Evolutionary conservation across 78 protist genomes (phyloP).

Genomic region (Dictyostelium brefeldianum): DNA sequence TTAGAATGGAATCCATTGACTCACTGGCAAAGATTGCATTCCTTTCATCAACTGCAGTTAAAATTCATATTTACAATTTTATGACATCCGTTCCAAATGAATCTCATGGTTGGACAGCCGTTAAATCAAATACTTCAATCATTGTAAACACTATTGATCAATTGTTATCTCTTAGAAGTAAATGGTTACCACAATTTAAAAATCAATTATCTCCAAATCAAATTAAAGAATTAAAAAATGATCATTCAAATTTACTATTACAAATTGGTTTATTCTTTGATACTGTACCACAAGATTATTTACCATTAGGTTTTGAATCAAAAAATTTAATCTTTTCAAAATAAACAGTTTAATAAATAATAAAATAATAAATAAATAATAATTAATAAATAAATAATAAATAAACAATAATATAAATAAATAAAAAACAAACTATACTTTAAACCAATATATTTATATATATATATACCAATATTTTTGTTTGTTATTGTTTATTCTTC

Average conservation of each 20-base stretch:
- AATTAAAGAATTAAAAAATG: conserved; percentile 43
- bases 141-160: conserved; percentile 62
- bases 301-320: conserved; percentile 67
- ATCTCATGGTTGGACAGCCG: conserved; percentile 80
- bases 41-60: conserved; percentile 24
- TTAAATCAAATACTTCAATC: conserved; percentile 59
- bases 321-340: conserved; percentile 23
- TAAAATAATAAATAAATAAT: background rate
- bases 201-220: background rate
- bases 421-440: too few species aligned
- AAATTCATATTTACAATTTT: conserved; percentile 59
- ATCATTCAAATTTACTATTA: conserved; percentile 24
- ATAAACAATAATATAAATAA: background rate
- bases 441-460: background rate
- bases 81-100: conserved; percentile 59
- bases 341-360: background rate
- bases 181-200: conserved; percentile 52
- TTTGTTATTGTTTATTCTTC: conserved; percentile 65
- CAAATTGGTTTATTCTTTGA: conserved; percentile 72
- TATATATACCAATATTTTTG: background rate
- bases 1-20: conserved; percentile 44
- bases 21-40: conserved; percentile 74
- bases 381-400: background rate
- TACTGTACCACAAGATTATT: conserved; percentile 7
- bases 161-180: conserved; percentile 39